Evolutionary conservation across 169 alveolate genomes (phyloP).

Genomic region (Miamiensis avidus): DNA sequence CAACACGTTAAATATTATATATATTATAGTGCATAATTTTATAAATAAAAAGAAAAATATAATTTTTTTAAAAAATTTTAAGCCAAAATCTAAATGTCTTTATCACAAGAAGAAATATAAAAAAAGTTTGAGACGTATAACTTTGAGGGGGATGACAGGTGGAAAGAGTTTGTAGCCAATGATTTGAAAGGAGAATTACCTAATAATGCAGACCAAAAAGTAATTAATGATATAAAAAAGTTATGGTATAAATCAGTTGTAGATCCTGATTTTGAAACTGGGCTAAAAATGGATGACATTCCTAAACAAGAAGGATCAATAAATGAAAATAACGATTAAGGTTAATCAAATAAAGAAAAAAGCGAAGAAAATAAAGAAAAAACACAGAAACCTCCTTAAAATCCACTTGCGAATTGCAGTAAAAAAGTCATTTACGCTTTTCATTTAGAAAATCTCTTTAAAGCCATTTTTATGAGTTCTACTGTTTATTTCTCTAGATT

Average conservation of each 20-base stretch:
- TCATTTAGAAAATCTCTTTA: background rate
- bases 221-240: background rate
- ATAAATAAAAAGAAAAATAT: background rate
- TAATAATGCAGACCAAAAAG: background rate
- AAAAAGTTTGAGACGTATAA: background rate
- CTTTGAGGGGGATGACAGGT: background rate
- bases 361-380: background rate
- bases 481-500: background rate
- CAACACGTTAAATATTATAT: too few relatives aligned
- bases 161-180: background rate
- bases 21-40: background rate
- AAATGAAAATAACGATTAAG: background rate
- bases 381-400: background rate
- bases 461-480: background rate
- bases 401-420: background rate
- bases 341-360: background rate
- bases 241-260: background rate
- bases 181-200: background rate
- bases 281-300: background rate
- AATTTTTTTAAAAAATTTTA: too few relatives aligned
- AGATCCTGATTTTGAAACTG: background rate
- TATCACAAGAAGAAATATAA: background rate
- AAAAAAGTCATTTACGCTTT: too few relatives aligned
- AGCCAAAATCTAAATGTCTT: too few relatives aligned
- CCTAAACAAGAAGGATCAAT: background rate